These are phyloP conservation scores for Phylloporus sp. DNA, from an alignment of 768 basidiomycete genomes.

Conservation along the genomic window DNA sequence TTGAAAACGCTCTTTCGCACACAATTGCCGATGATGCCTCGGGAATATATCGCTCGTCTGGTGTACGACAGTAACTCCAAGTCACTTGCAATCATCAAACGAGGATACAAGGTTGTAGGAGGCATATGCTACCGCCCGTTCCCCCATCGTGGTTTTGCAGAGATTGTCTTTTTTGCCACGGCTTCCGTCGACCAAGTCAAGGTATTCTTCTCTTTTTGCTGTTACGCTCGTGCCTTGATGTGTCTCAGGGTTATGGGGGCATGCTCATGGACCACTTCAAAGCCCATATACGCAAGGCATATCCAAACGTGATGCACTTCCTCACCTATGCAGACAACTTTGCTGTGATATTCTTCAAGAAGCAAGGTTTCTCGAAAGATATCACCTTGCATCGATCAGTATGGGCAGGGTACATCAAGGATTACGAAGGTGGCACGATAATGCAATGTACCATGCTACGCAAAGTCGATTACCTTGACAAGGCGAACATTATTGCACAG, in stretches of 20 bases:
- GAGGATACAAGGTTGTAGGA: constrained; percentile 92
- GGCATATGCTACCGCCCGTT: constrained; percentile 98
- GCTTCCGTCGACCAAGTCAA: constrained; percentile 97
- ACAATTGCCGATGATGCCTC: constrained; percentile 97
- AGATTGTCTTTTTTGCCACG: constrained; percentile 98
- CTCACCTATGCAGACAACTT: constrained; percentile 99
- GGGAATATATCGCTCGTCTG: constrained; percentile 95
- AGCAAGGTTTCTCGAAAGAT: constrained; percentile 98
- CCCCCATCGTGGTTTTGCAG: constrained; percentile 90
- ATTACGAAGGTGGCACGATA: constrained; percentile 98
- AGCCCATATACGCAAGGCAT: constrained; percentile 78
- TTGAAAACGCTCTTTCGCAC: constrained; percentile 96
- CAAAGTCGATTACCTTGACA: constrained; percentile 86
- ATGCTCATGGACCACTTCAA: constrained; percentile 99
- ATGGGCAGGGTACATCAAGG: constrained; percentile 99
- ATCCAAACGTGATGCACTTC: constrained; percentile 90
- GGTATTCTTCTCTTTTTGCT: constrained; percentile 41
- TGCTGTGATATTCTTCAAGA: constrained; percentile 98
- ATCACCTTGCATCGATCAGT: constrained; percentile 85
- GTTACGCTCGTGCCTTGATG: background rate
- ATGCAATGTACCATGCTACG: constrained; percentile 98
- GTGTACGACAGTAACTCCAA: constrained; percentile 94
- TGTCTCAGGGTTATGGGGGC: constrained; percentile 84
- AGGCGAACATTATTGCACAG: constrained; percentile 63
- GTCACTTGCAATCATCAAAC: constrained; percentile 89